A percentile compares a stretch with the other conserved stretches of the same genome.
These are phyloP conservation scores for Coccinonectria pachysandricola DNA, from an alignment of 2,329 filamentous ascomycete genomes.

Conservation along the genomic window DNA sequence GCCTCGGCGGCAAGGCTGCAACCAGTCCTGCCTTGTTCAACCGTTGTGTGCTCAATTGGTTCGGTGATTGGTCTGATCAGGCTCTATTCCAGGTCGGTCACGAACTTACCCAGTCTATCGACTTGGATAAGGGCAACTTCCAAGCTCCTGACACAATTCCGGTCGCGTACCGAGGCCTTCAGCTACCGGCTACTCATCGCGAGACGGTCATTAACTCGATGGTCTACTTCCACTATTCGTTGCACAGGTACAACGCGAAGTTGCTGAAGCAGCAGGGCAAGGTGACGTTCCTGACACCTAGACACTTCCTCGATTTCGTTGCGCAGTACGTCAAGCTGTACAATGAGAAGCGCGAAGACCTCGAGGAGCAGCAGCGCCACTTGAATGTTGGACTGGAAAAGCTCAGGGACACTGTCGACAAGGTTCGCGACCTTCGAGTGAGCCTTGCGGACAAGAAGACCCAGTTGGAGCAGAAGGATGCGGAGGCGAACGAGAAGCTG, in stretches of 20 bases:
- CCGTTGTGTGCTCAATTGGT: conserved; percentile 99
- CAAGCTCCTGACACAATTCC: conserved; percentile 82
- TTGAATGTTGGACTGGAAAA: conserved; percentile 98
- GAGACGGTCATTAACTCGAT: conserved; percentile 94
- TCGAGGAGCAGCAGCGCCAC: conserved; percentile 97
- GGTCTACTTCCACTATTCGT: conserved; percentile 96
- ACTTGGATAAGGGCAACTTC: conserved; percentile 82
- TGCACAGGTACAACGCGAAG: conserved; percentile 81
- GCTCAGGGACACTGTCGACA: conserved; percentile 89
- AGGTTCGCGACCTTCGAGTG: conserved; percentile 82
- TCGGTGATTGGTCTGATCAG: conserved; percentile 99
- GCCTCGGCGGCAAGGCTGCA: conserved; percentile 88
- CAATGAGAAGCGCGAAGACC: conserved; percentile 94
- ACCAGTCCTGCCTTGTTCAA: conserved; percentile 98
- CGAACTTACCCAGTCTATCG: conserved; percentile 91
- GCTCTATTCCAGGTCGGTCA: conserved; percentile 95
- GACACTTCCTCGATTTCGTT: conserved; percentile 96
- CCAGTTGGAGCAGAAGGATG: conserved; percentile 86
- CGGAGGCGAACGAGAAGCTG: conserved; percentile 92
- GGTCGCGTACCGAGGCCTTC: conserved; percentile 79
- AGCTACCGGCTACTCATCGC: conserved; percentile 76
- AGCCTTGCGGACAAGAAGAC: conserved; percentile 91
- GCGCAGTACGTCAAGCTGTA: conserved; percentile 96
- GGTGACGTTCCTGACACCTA: conserved; percentile 84
- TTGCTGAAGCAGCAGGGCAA: conserved; percentile 87